phyloP scores from a whole-genome alignment of 2,329 filamentous ascomycete species.

The Ambrosiella beaveri region DNA sequence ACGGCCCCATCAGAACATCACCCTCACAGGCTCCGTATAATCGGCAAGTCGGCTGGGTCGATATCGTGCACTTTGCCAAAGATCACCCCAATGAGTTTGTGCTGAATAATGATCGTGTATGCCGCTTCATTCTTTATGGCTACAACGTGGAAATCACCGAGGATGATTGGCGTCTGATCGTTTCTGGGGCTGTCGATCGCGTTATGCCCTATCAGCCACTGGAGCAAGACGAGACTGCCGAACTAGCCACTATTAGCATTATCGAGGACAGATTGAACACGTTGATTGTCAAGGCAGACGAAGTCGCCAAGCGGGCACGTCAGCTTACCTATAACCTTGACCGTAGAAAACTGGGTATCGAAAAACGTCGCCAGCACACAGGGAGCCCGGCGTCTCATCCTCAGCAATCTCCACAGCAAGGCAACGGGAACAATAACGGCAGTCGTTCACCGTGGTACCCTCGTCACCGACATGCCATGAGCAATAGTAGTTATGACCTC shows the following conservation, averaged over 20 bases:
- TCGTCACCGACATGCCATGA: constrained; percentile 9
- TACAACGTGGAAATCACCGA: constrained; percentile 70
- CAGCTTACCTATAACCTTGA: constrained; percentile 70
- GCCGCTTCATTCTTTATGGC: constrained; percentile 69
- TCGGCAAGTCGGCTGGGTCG: constrained; percentile 54
- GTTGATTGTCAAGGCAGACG: constrained; percentile 66
- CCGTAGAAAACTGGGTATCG: constrained; percentile 55
- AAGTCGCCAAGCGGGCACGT: constrained; percentile 43
- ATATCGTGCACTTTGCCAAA: constrained; percentile 71
- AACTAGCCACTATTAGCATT: constrained; percentile 69
- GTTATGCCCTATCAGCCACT: constrained; percentile 63
- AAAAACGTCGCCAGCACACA: constrained; percentile 33
- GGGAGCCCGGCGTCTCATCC: constrained; percentile 9
- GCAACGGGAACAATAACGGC: background rate
- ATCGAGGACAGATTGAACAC: constrained; percentile 60
- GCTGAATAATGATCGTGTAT: constrained; percentile 51
- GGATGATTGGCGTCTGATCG: constrained; percentile 73
- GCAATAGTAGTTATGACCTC: constrained; percentile 24
- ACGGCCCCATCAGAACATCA: constrained; percentile 49
- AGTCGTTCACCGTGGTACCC: constrained; percentile 11
- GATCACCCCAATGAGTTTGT: constrained; percentile 64
- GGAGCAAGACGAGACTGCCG: constrained; percentile 71
- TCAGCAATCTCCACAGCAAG: constrained; percentile 4
- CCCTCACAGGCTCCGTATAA: constrained; percentile 37
- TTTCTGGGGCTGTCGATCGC: constrained; percentile 66